phyloP scores from a whole-genome alignment of 192 early-diverging fungal species.

The Coemansia biformis region DNA sequence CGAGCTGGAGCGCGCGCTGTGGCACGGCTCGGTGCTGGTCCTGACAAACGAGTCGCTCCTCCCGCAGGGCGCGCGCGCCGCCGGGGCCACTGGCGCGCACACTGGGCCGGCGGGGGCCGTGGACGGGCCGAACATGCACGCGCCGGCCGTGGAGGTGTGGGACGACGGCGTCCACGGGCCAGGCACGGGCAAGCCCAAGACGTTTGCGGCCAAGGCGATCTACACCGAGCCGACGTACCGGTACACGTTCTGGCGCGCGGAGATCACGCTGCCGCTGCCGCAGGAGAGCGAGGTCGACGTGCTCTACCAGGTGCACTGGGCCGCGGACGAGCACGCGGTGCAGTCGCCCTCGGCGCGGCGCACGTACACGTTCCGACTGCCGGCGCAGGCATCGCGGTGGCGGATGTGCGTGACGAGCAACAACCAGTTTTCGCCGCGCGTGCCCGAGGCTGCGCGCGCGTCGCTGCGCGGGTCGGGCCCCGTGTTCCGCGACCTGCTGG shows the following conservation, averaged over 20 bases:
- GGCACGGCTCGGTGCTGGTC: slow-evolving; percentile 45
- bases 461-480: slow-evolving; percentile 38
- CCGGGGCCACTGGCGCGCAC: too few relatives aligned
- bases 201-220: slow-evolving; percentile 26
- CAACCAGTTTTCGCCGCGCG: slow-evolving; percentile 26
- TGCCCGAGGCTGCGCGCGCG: slow-evolving; percentile 26
- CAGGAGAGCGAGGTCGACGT: slow-evolving; percentile 38
- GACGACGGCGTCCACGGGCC: slow-evolving; percentile 47
- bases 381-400: slow-evolving; percentile 48
- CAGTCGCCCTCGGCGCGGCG: slow-evolving; percentile 34
- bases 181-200: slow-evolving; percentile 46
- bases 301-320: slow-evolving; percentile 43
- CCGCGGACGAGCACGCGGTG: slow-evolving; percentile 33
- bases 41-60: slow-evolving; percentile 45
- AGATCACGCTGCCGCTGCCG: slow-evolving; percentile 29
- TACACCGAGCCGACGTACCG: slow-evolving; percentile 48
- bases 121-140: slow-evolving; percentile 30
- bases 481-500: slow-evolving; percentile 52
- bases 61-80: slow-evolving; percentile 21
- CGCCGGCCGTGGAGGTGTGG: slow-evolving; percentile 40
- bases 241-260: slow-evolving; percentile 50
- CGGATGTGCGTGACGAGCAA: slow-evolving; percentile 47
- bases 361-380: slow-evolving; percentile 39
- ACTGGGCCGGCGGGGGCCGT: too few relatives aligned
- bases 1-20: slow-evolving; percentile 41